Evolutionary conservation across 805 yeast species (phyloP), one percentile per base, ranked within the genome.

Genomic region (Diddensiella transvaalensis): DNA sequence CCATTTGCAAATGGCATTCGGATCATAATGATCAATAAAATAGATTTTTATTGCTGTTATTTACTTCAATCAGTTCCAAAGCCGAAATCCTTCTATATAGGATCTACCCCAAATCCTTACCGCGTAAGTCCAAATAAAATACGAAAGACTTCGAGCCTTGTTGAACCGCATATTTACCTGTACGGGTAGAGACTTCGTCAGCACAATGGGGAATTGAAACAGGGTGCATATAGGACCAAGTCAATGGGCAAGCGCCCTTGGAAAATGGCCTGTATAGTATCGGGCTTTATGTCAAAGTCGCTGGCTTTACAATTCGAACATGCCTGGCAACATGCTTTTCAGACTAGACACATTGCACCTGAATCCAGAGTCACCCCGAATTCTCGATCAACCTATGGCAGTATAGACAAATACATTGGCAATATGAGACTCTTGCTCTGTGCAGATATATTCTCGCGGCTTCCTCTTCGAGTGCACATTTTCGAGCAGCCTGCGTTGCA

Each of bases 271-370:
- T 51, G 78, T 47, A 57, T 81, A 2, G 84, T 87, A 0, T 71
- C 83, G 58, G 89, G 90, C 2, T 87, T 87, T 60, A 87, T 87
- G 0, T 78, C 80, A 4, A 79, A 78, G 51, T 71, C 82, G 2
- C 65, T 82, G 2, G 95, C 95, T 0, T 65, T 87, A 44, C 90
- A 81, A 63, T 87, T 87, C 64, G 96, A 87, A 43, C 89, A 85
- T 64, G 90, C 95, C 1, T 83, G 86, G 79, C 95, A 87, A 56
- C 93, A 86, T 62, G 70, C 82, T 1, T 72, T 82, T 52, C 72
- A 70, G 44, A 82, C 95, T 0, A 68, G 88, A 33, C 87, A 80
- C 59, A 78, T 86, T 2, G 59, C 64, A 1, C 53, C 55, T 0
- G 64, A 60, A 2, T 61, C 62, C 8, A 63, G 83, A 44, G 60